These are phyloP conservation scores for Xerocomellus intermedius DNA, from an alignment of 768 basidiomycete species.

Conservation along the genomic window DNA sequence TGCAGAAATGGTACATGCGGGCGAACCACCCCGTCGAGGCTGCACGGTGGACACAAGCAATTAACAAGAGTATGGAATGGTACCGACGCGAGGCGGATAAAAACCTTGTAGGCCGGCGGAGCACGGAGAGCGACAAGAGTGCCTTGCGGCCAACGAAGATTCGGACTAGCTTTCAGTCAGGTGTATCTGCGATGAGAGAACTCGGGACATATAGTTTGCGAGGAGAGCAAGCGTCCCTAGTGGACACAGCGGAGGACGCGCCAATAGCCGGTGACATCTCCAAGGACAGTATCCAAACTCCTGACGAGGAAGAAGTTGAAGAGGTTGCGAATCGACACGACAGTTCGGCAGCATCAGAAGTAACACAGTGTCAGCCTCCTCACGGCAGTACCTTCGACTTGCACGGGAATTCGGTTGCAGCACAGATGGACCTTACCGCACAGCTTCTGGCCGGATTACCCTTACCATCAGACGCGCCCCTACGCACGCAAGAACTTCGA, in stretches of 20 bases:
- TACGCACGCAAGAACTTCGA: constrained; percentile 35
- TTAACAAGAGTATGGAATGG: constrained; percentile 73
- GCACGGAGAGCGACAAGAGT: constrained; percentile 50
- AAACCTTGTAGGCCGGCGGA: constrained; percentile 33
- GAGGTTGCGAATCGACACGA: constrained; percentile 40
- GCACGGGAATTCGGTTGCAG: constrained; percentile 63
- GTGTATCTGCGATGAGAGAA: constrained; percentile 22
- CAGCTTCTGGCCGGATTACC: constrained; percentile 58
- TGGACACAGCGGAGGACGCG: constrained; percentile 20
- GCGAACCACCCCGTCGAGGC: constrained; percentile 90
- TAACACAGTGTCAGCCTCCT: constrained; percentile 46
- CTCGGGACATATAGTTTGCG: constrained; percentile 24
- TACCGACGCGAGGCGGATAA: constrained; percentile 44
- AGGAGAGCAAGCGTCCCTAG: constrained; percentile 24
- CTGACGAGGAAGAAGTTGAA: constrained; percentile 28
- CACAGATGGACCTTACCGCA: constrained; percentile 76
- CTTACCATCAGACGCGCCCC: constrained; percentile 30
- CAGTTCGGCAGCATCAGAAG: constrained; percentile 45
- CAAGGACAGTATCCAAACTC: constrained; percentile 26
- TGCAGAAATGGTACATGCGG: constrained; percentile 80
- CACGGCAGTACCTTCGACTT: constrained; percentile 59
- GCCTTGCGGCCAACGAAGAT: constrained; percentile 30
- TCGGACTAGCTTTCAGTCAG: constrained; percentile 33
- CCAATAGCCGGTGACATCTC: constrained; percentile 1
- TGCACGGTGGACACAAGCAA: constrained; percentile 79